Conservation (phyloP, 257 asterid species). For the Capsicum baccatum region DNA sequence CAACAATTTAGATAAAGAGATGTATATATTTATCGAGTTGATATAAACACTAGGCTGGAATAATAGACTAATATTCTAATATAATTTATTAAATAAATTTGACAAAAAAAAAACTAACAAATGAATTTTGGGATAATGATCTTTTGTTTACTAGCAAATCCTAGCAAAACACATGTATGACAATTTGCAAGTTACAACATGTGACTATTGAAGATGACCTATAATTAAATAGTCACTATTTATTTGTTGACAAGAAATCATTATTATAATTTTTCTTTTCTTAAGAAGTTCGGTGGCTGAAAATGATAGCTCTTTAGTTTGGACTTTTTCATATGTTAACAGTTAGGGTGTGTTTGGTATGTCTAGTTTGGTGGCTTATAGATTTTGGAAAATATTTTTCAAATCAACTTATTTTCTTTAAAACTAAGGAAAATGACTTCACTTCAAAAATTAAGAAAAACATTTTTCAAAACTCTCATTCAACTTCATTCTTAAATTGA, state of each 20-base stretch:
- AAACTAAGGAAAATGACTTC: no score
- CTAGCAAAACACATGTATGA: background rate
- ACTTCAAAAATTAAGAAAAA: no score
- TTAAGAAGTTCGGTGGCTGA: slow-evolving; percentile 10
- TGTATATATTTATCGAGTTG: no score
- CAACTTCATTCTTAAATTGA: no score
- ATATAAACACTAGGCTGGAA: no score
- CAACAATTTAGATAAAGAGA: no score
- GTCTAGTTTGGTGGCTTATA: no score
- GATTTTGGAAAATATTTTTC: no score
- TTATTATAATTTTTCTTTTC: background rate
- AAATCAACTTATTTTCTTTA: no score
- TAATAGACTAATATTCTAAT: no score
- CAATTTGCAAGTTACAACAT: background rate
- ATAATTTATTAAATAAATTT: background rate
- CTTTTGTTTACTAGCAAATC: background rate
- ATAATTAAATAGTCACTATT: background rate
- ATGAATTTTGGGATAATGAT: background rate
- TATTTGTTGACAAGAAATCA: background rate
- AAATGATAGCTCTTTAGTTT: background rate
- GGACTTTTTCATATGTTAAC: background rate
- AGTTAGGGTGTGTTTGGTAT: background rate
- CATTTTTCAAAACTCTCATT: no score
- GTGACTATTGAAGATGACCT: background rate
- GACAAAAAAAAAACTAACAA: background rate